Percentiles rank a stretch among this genome's conserved stretches.
These are phyloP conservation scores for Pythium dissimile DNA, from an alignment of 352 stramenopile genomes.

Conservation along the genomic window DNA sequence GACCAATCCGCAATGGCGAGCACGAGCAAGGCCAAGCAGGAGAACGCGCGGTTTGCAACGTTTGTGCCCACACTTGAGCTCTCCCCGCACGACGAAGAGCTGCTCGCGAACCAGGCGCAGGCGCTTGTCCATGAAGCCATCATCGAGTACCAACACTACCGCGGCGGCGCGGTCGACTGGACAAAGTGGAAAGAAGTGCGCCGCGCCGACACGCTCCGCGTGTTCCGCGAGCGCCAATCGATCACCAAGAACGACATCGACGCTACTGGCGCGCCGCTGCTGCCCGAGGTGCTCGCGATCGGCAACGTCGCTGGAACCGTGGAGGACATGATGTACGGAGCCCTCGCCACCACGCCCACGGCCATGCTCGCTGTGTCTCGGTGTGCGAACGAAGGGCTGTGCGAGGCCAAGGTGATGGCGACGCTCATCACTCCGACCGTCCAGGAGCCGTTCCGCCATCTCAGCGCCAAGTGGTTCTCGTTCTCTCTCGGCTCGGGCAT, in stretches of 20 bases:
- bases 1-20: conserved; percentile 8
- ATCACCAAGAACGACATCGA: conserved; percentile 19
- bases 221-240: conserved; percentile 22
- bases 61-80: conserved; percentile 13
- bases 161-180: conserved; percentile 8
- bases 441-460: conserved; percentile 39
- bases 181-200: conserved; percentile 15
- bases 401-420: conserved; percentile 37
- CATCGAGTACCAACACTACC: conserved; percentile 16
- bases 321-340: conserved; percentile 50
- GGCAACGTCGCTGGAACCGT: conserved; percentile 42
- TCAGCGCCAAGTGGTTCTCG: conserved; percentile 40
- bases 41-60: conserved; percentile 9
- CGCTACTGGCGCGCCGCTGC: background rate
- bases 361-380: conserved; percentile 29
- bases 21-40: background rate
- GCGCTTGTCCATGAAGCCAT: conserved; percentile 2
- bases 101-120: conserved; percentile 3
- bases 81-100: background rate
- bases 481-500: conserved; percentile 17
- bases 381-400: conserved; percentile 29
- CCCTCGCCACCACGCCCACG: conserved; percentile 21
- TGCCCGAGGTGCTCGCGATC: conserved; percentile 21
- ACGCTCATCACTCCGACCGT: conserved; percentile 31
- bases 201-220: conserved; percentile 3